Base-by-base conservation (phyloP, 768 basidiomycete species). In the Lactifluus hygrophoroides region DNA sequence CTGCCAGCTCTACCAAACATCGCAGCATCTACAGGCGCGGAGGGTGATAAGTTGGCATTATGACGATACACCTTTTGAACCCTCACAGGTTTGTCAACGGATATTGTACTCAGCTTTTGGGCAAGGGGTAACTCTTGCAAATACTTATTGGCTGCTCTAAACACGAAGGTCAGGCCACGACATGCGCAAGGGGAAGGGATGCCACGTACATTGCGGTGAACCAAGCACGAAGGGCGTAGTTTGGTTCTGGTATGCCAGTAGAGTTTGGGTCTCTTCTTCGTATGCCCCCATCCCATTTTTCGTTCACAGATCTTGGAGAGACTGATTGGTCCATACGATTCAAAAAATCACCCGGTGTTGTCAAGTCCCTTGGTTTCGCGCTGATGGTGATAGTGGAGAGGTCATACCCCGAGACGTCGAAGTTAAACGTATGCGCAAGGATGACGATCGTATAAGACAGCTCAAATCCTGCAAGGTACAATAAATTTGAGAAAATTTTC, bases 401-500 rank as follows among this genome's bases (percentile, higher is more conserved):
- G 9, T 60, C 59, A 50, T 56, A 50, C 1, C 59, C 59, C 16
- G 48, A 38, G 23, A 51, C n/a, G 6, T 43, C 13, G 23, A 16
- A 58, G 1, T 25, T 43, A 8, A 48, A 25, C 9, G 21, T 45
- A 25, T 49, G 61, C 25, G 28, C 32, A 32, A 55, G 57, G 35
- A 55, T 46, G 21, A 30, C 30, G 28, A 54, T 42, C 30, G 48
- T 35, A 19, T 55, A 40, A 5, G 37, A 51, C 44, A 60, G 8
- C 37, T 57, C 59, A 28, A 57, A 66, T 32, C 49, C 64, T 55
- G 45, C 42, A 28, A 50, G 58, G 44, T 40, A 53, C 43, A 5
- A 53, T 25, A 52, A 51, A 19, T 19, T 40, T 42, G 46, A 57
- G 60, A 56, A 51, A 44, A 56, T 27, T 27, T 56, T 61, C 57